Base-by-base conservation (phyloP, 768 basidiomycete genomes). In the Russula griseocarnosa region DNA sequence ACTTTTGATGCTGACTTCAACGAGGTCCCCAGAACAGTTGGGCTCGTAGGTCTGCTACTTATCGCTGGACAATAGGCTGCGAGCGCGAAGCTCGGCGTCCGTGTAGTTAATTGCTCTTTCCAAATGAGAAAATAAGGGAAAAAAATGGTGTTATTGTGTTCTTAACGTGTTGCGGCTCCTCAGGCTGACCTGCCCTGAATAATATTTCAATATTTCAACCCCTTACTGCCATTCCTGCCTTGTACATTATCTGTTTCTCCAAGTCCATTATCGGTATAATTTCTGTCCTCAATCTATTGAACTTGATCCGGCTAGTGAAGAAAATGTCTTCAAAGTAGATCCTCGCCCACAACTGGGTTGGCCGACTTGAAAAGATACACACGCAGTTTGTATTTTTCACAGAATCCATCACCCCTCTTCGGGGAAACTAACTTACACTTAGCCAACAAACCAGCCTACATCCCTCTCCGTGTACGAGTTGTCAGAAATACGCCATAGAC, bases 61-160 rank as follows among this genome's bases (percentile, higher is more conserved):
- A 58, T 13, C 34, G 57, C 50, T 58, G 30, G 47, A 60, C 57
- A 51, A 36, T 55, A 49, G 58, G 58, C 58, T 64, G 58, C 53
- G 51, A 54, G 58, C 32, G 47, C 47, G 38, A 59, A 36, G 36
- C 63, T 30, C 42, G 16, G 47, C 32, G 54, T 38, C 53, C 28
- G 0, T 65, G n/a, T 60, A 60, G 36, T 55, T 55, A 63, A 20
- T 62, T 4, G 7, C 14, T 26, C 10, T 7, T 16, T 40, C 38
- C 38, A 18, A 40, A 40, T 40, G 5, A 40, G 14, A 40, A 7
- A 16, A 16, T 1, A 18, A 40, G 2, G 6, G 24, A 50, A 16
- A 18, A 50, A 28, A 30, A 51, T 28, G 50, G 26, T 20, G 16
- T 51, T 28, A 8, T 7, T 14, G 16, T 14, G 16, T 16, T 4